Base-by-base conservation (phyloP, 2,329 filamentous ascomycete species). In the Colletotrichum sansevieriae region DNA sequence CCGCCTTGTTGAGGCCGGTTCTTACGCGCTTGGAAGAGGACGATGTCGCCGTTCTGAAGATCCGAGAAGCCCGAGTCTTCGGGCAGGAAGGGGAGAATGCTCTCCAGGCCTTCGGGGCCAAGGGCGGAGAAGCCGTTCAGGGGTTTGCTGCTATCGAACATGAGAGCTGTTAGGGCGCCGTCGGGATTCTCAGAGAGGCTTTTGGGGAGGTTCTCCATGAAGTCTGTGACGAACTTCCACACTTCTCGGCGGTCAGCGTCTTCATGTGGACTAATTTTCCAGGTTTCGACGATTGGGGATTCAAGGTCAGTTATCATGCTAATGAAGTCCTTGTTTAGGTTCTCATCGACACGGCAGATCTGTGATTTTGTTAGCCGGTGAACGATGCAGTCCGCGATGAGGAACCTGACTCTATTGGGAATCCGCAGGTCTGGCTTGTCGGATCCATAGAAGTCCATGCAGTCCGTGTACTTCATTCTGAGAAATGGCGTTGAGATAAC, bases 401-500 rank as follows among this genome's bases (percentile, higher is more conserved):
- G 25, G 25, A 3, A 5, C 77, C 83, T 60, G 77, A 92, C 90
- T 75, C 87, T 81, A 29, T 89, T 90, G 1, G 88, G 87, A 43
- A 95, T 91, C 18, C 96, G 89, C 10, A 95, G 81, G 76, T 99
- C 96, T 4, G 96, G 96, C 78, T 99, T 99, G 79, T 99, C 96
- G 4, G 90, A 92, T 11, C 96, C 96, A 75, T 95, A 97, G 3
- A 81, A 83, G 1, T 86, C 82, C 90, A 99, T 98, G 18, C 91
- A 92, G 44, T 92, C 84, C 37, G 91, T 79, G 75, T 98, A 99
- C 1, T 88, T 86, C 73, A 94, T 84, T 22, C 85, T 83, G 7
- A 78, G 82, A 71, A 93, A 92, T 0, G 82, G 78, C 3, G 71
- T 60, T 3, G 69, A 46, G 6, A 78, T 72, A n/a, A 46, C 12